Evolutionary conservation across 495 filamentous ascomycete genomes (phyloP).

Genomic region (Penicillium coprophilum): DNA sequence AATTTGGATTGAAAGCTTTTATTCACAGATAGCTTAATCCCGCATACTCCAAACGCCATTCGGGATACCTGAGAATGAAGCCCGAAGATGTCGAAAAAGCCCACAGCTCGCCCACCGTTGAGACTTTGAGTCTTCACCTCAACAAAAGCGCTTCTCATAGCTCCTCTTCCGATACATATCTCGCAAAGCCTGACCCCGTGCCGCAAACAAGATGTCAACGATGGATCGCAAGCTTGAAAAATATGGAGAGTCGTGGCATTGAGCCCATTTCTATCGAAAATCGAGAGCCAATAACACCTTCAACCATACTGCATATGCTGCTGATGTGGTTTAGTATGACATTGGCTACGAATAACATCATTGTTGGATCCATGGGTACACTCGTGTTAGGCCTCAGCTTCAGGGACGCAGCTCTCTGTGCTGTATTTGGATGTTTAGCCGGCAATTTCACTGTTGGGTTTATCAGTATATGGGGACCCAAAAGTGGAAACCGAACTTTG

Average conservation of each 20-base stretch:
- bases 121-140: constrained; percentile 21
- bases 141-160: constrained; percentile 21
- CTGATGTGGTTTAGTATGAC: constrained; percentile 76
- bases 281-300: constrained; percentile 34
- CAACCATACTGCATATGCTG: constrained; percentile 56
- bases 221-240: constrained; percentile 43
- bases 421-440: constrained; percentile 59
- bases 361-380: constrained; percentile 67
- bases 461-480: constrained; percentile 72
- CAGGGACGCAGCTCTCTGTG: constrained; percentile 62
- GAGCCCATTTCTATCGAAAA: constrained; percentile 61
- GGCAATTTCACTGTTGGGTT: constrained; percentile 64
- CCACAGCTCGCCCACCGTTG: constrained; percentile 17
- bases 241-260: constrained; percentile 68
- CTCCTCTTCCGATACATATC: constrained; percentile 17
- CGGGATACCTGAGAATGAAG: constrained; percentile 15
- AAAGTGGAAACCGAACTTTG: constrained; percentile 70
- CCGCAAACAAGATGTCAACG: constrained; percentile 27
- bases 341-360: constrained; percentile 69
- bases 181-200: constrained; percentile 12
- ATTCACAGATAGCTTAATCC: background rate
- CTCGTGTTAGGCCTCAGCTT: constrained; percentile 64
- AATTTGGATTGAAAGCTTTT: background rate
- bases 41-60: background rate
- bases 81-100: constrained; percentile 27